A percentile compares a stretch with the other conserved stretches of the same genome.
Conservation (phyloP, 2,329 filamentous ascomycete genomes). For the Xylariaceae sp. region DNA sequence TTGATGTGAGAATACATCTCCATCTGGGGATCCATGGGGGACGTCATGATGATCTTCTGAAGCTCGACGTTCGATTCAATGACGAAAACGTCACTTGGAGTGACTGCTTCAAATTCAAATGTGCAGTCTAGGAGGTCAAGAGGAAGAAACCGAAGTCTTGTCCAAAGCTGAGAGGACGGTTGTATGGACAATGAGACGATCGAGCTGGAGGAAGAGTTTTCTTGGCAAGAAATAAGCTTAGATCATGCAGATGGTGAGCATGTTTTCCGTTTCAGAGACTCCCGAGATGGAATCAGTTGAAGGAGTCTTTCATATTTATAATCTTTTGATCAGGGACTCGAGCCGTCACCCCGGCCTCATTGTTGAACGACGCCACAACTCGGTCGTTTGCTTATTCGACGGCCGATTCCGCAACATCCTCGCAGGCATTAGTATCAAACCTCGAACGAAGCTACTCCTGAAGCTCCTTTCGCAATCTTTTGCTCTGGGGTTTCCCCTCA, state of each 20-base stretch:
- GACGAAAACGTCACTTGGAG: background rate
- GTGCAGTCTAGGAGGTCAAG: too few relatives aligned
- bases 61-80: background rate
- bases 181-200: background rate
- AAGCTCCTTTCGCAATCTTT: background rate
- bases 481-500: background rate
- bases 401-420: background rate
- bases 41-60: conserved; percentile 24
- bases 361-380: background rate
- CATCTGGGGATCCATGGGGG: conserved; percentile 27
- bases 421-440: background rate
- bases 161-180: too few relatives aligned
- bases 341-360: background rate
- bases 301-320: background rate
- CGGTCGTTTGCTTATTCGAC: background rate
- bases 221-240: background rate
- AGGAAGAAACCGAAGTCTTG: too few relatives aligned
- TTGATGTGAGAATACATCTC: conserved; percentile 42
- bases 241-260: background rate
- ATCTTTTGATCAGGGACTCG: background rate
- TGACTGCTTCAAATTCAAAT: background rate
- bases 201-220: background rate
- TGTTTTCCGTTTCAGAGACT: background rate
- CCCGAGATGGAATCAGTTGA: background rate
- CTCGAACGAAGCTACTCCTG: background rate